Evolutionary conservation across 2,329 filamentous ascomycete genomes (phyloP).

Genomic region (Neocucurbitaria cava): DNA sequence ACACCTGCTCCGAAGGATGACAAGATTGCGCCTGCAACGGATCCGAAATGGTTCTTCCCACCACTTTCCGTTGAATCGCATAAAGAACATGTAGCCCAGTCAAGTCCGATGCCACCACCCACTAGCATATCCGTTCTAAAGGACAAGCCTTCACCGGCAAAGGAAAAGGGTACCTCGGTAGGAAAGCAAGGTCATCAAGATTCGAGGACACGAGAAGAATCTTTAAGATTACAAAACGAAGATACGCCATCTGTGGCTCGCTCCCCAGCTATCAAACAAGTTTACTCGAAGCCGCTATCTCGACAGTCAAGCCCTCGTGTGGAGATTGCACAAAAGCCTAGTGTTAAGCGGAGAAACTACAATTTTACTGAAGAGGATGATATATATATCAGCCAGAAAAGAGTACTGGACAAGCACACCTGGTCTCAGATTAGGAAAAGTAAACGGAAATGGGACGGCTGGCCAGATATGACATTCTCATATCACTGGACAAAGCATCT

Average conservation of each 20-base stretch:
- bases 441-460: constrained; percentile 26
- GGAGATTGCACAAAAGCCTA: constrained; percentile 10
- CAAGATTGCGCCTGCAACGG: constrained; percentile 29
- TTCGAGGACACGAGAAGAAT: neutral
- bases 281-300: neutral
- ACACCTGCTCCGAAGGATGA: constrained; percentile 11
- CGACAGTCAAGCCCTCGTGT: constrained; percentile 19
- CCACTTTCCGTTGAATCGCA: constrained; percentile 19
- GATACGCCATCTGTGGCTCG: neutral
- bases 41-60: constrained; percentile 39
- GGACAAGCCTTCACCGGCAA: neutral
- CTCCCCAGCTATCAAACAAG: neutral
- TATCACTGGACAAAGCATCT: constrained; percentile 21
- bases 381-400: constrained; percentile 44
- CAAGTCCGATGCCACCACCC: constrained; percentile 15
- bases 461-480: constrained; percentile 19
- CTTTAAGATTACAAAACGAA: neutral
- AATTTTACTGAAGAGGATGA: constrained; percentile 44
- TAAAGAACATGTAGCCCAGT: constrained; percentile 4
- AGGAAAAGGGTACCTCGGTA: neutral
- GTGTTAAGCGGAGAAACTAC: constrained; percentile 10
- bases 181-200: neutral
- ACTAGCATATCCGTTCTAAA: neutral
- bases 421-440: constrained; percentile 33
- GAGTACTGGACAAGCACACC: constrained; percentile 27